Base-by-base conservation (phyloP, 441 rosid species). In the Pelargonium myrrhifolium region DNA sequence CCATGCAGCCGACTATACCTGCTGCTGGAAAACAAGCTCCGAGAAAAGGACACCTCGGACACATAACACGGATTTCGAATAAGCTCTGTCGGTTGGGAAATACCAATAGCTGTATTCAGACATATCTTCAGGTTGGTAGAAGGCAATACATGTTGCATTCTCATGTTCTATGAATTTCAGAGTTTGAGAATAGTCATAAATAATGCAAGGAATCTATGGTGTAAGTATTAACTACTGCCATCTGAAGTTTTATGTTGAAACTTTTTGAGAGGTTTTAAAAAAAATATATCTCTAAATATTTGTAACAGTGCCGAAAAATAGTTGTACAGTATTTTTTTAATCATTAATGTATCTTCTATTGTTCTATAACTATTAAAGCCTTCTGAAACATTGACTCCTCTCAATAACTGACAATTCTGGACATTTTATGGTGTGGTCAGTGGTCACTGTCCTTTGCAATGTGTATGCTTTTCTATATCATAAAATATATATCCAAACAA, bases 1-100 rank as follows among this genome's bases (percentile, higher is more conserved):
- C 69, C 68, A 6, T 79, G 85, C 83, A 89, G 99, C 99, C 94
- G 67, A 94, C 97, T 61, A 31, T 87, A 67, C 88, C 84, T 72
- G 81, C 96, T 47, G 67, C 86, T 55, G 93, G 90, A 55, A 94
- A 87, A 81, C 71, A 49, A 76, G 84, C 86, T 49, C 98, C 98
- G 20, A 78, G 96, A 28, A 87, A 71, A 28, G 99, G 98, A 69
- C 87, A 90, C 79, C 80, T 89, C 68, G 99, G 99, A 64, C 99
- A 92, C 72, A 83, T 88, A 65, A 92, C 94, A 9, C 78, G 92
- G 55, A 82, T 94, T 65, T 80, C 91, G 63, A 92, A 92, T 73
- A 89, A 86, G 80, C 86, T 94, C 77, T 72, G 89, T 74, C 96
- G 86, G 78, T 76, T 84, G 83, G 84, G 89, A 72, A 85, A 77